phyloP scores from a whole-genome alignment of 768 basidiomycete genomes.

The Xerocomellus dryophilus region DNA sequence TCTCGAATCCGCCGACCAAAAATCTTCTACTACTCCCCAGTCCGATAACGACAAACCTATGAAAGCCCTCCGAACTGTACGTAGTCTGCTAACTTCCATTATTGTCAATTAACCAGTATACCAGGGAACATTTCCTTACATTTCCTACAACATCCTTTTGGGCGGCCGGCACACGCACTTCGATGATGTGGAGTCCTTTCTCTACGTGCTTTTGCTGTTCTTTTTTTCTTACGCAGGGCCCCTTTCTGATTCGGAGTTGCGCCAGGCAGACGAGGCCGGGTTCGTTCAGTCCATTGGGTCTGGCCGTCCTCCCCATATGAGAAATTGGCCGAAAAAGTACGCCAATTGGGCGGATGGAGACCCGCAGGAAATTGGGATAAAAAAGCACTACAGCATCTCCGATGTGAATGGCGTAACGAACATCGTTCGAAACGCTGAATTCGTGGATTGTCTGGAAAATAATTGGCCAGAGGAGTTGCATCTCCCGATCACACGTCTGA shows the following conservation, averaged over 20 bases:
- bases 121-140: conserved; percentile 1
- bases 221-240: conserved; percentile 3
- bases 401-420: background rate
- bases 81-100: too few species aligned
- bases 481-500: background rate
- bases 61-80: too few species aligned
- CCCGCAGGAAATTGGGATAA: too few species aligned
- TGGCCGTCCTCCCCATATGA: background rate
- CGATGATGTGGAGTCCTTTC: conserved; percentile 1
- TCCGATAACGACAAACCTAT: too few species aligned
- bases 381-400: background rate
- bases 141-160: background rate
- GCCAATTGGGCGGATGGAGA: background rate
- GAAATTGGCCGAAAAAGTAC: background rate
- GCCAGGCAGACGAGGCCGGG: background rate
- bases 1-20: too few species aligned
- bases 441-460: background rate
- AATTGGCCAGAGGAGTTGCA: background rate
- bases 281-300: background rate
- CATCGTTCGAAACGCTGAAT: background rate
- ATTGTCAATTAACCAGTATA: too few species aligned
- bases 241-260: background rate
- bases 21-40: too few species aligned
- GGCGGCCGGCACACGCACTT: background rate
- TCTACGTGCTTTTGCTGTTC: background rate